phyloP scores from a whole-genome alignment of 768 basidiomycete species.

The Boletus speciosus region DNA sequence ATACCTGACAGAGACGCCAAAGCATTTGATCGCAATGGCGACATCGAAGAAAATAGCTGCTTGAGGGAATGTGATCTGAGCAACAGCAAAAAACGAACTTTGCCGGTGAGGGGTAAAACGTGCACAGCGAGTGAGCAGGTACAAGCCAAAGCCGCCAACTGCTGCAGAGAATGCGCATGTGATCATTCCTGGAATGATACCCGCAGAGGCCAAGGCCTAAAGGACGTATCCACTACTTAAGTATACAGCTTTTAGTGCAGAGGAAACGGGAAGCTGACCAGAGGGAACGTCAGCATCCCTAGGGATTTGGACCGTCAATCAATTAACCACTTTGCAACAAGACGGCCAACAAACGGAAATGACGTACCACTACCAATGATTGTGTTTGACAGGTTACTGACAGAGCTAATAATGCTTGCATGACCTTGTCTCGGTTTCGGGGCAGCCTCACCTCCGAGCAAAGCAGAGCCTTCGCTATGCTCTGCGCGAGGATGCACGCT shows the following conservation, averaged over 20 bases:
- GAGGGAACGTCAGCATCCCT: conserved; percentile 89
- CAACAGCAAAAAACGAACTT: conserved; percentile 80
- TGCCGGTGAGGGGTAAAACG: conserved; percentile 67
- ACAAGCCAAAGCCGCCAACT: conserved; percentile 81
- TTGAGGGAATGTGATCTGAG: conserved; percentile 84
- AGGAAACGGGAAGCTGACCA: conserved; percentile 43
- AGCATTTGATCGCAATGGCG: conserved; percentile 94
- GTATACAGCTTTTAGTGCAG: not conserved
- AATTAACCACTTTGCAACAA: not conserved
- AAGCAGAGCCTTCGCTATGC: conserved; percentile 53
- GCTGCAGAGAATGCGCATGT: conserved; percentile 81
- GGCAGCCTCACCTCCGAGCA: conserved; percentile 45
- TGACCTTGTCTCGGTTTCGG: conserved; percentile 51
- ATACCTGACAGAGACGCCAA: conserved; percentile 91
- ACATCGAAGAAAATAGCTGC: conserved; percentile 88
- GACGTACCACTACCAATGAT: conserved; percentile 84
- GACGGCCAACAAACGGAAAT: not conserved
- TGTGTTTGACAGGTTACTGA: conserved; percentile 84
- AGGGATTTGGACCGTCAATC: not conserved
- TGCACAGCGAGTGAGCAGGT: conserved; percentile 84
- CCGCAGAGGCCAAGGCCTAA: conserved; percentile 87
- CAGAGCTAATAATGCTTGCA: conserved; percentile 63
- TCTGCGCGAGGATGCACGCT: conserved; percentile 8
- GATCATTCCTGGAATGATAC: conserved; percentile 84
- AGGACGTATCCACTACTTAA: not conserved